A percentile compares a stretch with the other conserved stretches of the same genome.
Evolutionary conservation across 345 rosid species (phyloP).

Genomic region (Aquilaria yunnanensis): DNA sequence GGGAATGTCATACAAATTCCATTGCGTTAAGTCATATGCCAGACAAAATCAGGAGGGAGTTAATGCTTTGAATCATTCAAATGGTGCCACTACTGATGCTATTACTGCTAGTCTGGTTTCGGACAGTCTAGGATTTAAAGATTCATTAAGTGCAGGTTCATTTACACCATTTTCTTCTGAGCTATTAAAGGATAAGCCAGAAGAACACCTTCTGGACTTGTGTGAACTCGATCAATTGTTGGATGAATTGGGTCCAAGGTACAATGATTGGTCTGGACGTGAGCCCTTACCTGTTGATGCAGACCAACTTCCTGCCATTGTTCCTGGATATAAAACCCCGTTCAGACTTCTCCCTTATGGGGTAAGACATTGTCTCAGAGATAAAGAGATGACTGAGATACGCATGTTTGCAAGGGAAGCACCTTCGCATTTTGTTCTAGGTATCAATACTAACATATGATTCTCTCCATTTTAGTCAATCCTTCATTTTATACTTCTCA

Average conservation of each 20-base stretch:
- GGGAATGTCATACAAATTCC: slow-evolving; percentile 71
- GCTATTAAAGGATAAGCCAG: slow-evolving; percentile 41
- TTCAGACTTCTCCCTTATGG: slow-evolving; percentile 72
- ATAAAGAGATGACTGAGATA: slow-evolving; percentile 53
- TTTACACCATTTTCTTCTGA: slow-evolving; percentile 31
- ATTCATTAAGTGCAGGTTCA: slow-evolving; percentile 1
- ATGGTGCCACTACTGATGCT: slow-evolving; percentile 10
- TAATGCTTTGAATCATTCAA: slow-evolving; percentile 9
- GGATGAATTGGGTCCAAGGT: slow-evolving; percentile 85
- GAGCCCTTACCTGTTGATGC: slow-evolving; percentile 95
- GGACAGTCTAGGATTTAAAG: background rate
- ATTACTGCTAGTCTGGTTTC: slow-evolving; percentile 14
- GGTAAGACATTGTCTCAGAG: slow-evolving; percentile 44
- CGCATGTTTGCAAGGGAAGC: slow-evolving; percentile 64
- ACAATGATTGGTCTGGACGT: slow-evolving; percentile 81
- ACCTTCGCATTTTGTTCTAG: slow-evolving; percentile 91
- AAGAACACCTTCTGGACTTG: slow-evolving; percentile 50
- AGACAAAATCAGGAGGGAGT: slow-evolving; percentile 31
- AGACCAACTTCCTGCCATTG: slow-evolving; percentile 71
- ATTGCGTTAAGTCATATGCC: slow-evolving; percentile 54
- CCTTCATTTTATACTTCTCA: slow-evolving; percentile 14
- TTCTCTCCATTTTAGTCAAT: background rate
- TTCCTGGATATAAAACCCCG: slow-evolving; percentile 65
- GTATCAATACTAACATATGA: slow-evolving; percentile 24
- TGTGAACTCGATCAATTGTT: slow-evolving; percentile 54